Evolutionary conservation across 202 grass and related monocot species (phyloP), one percentile per base, ranked within the genome.

Genomic region (Setaria italica): DNA sequence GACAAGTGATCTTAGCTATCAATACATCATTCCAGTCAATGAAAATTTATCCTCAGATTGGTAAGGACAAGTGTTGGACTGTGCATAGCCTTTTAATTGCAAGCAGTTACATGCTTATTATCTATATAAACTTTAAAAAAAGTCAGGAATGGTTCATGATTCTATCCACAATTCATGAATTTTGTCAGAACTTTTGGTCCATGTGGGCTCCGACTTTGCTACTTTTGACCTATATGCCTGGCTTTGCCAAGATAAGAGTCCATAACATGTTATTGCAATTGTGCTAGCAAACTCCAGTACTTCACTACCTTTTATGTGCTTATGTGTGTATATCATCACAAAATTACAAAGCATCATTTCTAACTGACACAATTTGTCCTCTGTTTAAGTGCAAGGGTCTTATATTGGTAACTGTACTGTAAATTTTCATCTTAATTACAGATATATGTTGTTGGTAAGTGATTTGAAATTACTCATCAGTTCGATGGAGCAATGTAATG

Each of bases 261-360:
- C 53, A 20, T 20, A 56, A 58, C 55, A 20, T 58, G 55, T 58
- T 58, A n/a, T 7, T 58, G 55, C 6, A 21, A 11, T 60, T n/a
- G 9, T 60, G 57, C 57, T 60, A 12, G 10, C 20, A 11, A 46
- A 70, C 67, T 41, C 67, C 67, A 70, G 41, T 47, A 70, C 20
- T 25, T 70, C 42, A 70, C 67, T 70, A 46, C 42, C 41, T 70
- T 45, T 69, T 70, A 46, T 70, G 10, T 46, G 41, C 67, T 46
- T 70, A 41, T 69, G 67, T 69, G 19, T 41, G 17, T 42, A 8
- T 68, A 6, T 42, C 17, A 45, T 69, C 37, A 6, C 41, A 46
- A 46, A 70, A 11, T 68, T 68, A 20, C 66, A 68, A 16, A 43
- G 45, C 10, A 46, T 46, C 67, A 67, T 70, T 21, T 13, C 39